Evolutionary conservation across 805 yeast genomes (phyloP).

Genomic region (Myxozyma kluyveri): DNA sequence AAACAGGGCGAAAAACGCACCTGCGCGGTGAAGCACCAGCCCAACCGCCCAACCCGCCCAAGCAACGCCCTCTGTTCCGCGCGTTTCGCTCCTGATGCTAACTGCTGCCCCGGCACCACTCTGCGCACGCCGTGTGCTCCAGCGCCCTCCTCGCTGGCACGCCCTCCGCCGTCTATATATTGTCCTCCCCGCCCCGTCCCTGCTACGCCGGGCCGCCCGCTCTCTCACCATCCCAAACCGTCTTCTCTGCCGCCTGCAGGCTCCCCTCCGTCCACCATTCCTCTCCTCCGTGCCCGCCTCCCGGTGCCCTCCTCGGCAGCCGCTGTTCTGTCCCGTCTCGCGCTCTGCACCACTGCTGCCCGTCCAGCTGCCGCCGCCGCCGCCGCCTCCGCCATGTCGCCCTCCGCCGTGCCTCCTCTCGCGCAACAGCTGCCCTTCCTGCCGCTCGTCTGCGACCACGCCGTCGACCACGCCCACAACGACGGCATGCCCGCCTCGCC

Average conservation of each 20-base stretch:
- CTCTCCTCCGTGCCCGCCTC: neutral
- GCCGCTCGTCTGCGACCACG: neutral
- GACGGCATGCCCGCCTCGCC: neutral
- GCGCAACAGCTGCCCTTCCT: neutral
- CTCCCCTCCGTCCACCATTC: neutral
- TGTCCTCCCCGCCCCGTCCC: no score
- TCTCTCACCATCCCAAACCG: no score
- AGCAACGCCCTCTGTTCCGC: no score
- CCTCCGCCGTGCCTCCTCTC: neutral
- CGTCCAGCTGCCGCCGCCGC: neutral
- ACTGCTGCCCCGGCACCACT: no score
- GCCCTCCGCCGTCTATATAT: no score
- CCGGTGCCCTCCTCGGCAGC: constrained; percentile 1
- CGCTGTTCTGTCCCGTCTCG: neutral
- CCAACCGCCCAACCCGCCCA: no score
- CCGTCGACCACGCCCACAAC: neutral
- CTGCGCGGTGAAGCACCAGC: no score
- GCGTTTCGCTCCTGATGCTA: no score
- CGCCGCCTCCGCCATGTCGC: neutral
- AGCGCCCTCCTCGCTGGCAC: no score
- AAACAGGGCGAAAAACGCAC: no score
- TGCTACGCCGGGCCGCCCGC: no score
- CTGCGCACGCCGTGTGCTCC: no score
- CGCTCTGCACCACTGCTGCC: neutral
- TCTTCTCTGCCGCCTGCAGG: neutral